These are phyloP conservation scores for Ailanthus altissimus DNA, from an alignment of 345 rosid species.

Conservation along the genomic window DNA sequence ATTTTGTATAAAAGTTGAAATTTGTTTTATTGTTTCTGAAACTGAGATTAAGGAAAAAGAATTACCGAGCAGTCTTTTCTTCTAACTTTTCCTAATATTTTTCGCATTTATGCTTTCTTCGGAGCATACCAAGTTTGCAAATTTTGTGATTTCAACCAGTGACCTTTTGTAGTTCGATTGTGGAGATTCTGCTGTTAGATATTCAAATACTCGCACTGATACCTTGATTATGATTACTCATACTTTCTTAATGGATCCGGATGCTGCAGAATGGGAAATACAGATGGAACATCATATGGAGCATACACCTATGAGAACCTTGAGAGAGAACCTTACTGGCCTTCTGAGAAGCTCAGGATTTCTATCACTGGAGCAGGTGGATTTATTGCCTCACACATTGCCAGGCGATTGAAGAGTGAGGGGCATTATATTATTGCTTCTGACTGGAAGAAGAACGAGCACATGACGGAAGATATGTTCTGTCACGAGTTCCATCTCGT, in stretches of 20 bases:
- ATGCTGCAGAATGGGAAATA: conserved; percentile 42
- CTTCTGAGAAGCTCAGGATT: conserved; percentile 68
- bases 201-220: not conserved
- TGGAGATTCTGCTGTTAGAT: not conserved
- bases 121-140: not conserved
- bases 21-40: not conserved
- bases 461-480: conserved; percentile 96
- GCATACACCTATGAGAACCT: conserved; percentile 76
- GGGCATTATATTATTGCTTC: conserved; percentile 94
- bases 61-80: not conserved
- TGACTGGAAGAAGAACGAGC: conserved; percentile 99
- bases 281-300: conserved; percentile 58
- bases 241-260: not conserved
- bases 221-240: not conserved
- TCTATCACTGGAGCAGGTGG: conserved; percentile 92
- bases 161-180: not conserved
- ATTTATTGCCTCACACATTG: conserved; percentile 92
- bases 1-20: not conserved
- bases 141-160: not conserved
- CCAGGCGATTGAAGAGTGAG: conserved; percentile 85
- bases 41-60: not conserved
- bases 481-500: conserved; percentile 91
- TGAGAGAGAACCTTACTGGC: conserved; percentile 92
- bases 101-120: not conserved
- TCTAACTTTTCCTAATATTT: not conserved